Conservation (phyloP, 768 basidiomycete genomes). For the Psilocybe sp. region DNA sequence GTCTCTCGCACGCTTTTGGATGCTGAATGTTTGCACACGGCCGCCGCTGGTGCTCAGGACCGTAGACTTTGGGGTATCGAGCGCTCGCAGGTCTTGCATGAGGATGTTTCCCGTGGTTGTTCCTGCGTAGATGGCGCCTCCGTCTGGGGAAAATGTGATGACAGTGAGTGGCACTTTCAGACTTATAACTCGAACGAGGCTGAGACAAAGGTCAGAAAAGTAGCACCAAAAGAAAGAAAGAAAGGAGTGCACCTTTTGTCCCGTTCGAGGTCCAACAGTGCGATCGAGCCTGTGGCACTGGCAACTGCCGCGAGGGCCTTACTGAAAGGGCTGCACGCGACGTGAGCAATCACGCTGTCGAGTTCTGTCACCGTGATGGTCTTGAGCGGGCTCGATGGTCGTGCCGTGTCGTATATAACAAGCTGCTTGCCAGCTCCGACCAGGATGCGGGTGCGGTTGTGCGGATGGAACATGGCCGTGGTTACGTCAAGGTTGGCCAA, state of each 20-base stretch:
- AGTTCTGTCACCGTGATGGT: slow-evolving; percentile 44
- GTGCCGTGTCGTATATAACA: slow-evolving; percentile 59
- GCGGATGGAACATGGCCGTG: slow-evolving; percentile 60
- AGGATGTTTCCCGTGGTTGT: slow-evolving; percentile 64
- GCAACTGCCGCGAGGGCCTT: slow-evolving; percentile 65
- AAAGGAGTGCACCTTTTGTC: slow-evolving; percentile 55
- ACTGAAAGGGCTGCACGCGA: slow-evolving; percentile 73
- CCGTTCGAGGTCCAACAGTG: slow-evolving; percentile 70
- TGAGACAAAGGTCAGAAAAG: slow-evolving; percentile 20
- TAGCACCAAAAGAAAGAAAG: background rate
- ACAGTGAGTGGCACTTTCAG: slow-evolving; percentile 54
- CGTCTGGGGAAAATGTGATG: slow-evolving; percentile 68
- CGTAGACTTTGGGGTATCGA: slow-evolving; percentile 63
- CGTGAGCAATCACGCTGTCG: slow-evolving; percentile 45
- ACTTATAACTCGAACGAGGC: slow-evolving; percentile 57
- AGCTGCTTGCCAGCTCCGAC: slow-evolving; percentile 51
- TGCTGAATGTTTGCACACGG: slow-evolving; percentile 49
- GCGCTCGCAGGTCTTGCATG: slow-evolving; percentile 57
- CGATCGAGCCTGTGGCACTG: slow-evolving; percentile 51
- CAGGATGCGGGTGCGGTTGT: slow-evolving; percentile 58
- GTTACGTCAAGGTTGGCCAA: slow-evolving; percentile 39
- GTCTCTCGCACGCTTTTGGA: slow-evolving; percentile 40
- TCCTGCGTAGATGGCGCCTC: slow-evolving; percentile 63
- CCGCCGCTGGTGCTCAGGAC: slow-evolving; percentile 44
- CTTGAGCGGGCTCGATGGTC: slow-evolving; percentile 55